Evolutionary conservation across 345 rosid genomes (phyloP), one percentile per base, ranked within the genome.

Genomic region (Populus euphratica): DNA sequence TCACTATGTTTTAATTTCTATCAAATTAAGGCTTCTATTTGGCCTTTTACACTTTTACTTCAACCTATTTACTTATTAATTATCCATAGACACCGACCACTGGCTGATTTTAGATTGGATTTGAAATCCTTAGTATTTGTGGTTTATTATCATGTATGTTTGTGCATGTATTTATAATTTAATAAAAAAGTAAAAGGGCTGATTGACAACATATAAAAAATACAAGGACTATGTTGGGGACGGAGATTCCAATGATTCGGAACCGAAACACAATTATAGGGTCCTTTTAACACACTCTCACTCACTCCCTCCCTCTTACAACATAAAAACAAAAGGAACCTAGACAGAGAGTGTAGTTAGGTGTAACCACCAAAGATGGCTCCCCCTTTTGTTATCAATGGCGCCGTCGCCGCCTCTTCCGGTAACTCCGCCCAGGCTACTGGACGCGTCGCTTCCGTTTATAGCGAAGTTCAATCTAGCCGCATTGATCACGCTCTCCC

Each of bases 391-490:
- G 86, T 84, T 14, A 38, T 84, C 64, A 85, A 77, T 75, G 88
- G 86, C 84, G 87, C 85, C 65, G 12, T 62, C 49, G 68, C 77
- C 61, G 35, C 73, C 73, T 72, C 82, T 81, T 73, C 82, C 82
- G 85, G 70, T 41, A 78, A 73, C 69, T 56, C 87, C 10, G 77
- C 83, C 72, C 85, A 84, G 75, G 78, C 77, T 44, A 75, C 80
- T 27, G 93, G 94, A 17, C 93, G 97, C 33, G 69, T 84, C 1
- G 85, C 94, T 25, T 87, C 97, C 0, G 94, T 92, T 44, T 96
- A 90, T 84, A 96, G 97, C 70, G 97, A 92, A 54, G 92, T 96
- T 9, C 99, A 96, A 77, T 78, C 83, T 2, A 88, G 92, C 79
- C 97, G 98, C 59, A 92, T 96, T 23, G 92, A 79, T 71, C 88